A percentile compares a stretch with the other conserved stretches of the same genome.
Evolutionary conservation across 164 flowering plant genomes (phyloP).

Genomic region (Annona cherimola): DNA sequence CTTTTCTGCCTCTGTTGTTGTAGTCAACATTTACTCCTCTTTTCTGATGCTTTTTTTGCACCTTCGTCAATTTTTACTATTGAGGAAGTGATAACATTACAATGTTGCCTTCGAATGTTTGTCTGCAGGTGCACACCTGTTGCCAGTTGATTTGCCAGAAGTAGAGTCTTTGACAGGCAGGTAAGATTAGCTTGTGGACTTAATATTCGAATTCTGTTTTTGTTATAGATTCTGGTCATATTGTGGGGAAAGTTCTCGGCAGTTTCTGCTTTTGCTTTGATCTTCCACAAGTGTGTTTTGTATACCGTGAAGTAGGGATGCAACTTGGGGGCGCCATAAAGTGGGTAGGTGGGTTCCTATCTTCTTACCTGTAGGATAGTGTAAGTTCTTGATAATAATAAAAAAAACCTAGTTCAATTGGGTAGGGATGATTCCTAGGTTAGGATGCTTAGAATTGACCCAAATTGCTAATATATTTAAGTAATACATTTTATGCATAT

Average conservation of each 20-base stretch:
- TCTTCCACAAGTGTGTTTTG: too few species aligned
- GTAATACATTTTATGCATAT: too few species aligned
- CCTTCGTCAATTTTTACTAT: not conserved
- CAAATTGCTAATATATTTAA: too few species aligned
- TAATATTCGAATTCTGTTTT: not conserved
- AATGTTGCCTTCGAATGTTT: conserved; percentile 12
- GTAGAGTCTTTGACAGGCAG: conserved; percentile 58
- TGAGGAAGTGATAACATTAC: not conserved
- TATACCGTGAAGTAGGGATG: too few species aligned
- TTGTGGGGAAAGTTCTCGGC: not conserved
- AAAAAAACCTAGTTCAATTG: too few species aligned
- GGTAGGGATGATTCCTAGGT: too few species aligned
- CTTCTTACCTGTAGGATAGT: too few species aligned
- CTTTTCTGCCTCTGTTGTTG: not conserved
- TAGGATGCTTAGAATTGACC: too few species aligned
- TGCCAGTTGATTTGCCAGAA: conserved; percentile 86
- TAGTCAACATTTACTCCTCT: not conserved
- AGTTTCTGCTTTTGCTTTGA: too few species aligned
- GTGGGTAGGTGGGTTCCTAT: too few species aligned
- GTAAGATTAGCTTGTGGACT: conserved; percentile 24
- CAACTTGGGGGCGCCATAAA: too few species aligned
- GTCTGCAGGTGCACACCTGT: conserved; percentile 81
- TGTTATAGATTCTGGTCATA: not conserved
- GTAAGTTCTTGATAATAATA: too few species aligned
- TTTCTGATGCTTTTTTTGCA: not conserved